phyloP scores from a whole-genome alignment of 495 filamentous ascomycete genomes.

The Neurospora tetrasperma region DNA sequence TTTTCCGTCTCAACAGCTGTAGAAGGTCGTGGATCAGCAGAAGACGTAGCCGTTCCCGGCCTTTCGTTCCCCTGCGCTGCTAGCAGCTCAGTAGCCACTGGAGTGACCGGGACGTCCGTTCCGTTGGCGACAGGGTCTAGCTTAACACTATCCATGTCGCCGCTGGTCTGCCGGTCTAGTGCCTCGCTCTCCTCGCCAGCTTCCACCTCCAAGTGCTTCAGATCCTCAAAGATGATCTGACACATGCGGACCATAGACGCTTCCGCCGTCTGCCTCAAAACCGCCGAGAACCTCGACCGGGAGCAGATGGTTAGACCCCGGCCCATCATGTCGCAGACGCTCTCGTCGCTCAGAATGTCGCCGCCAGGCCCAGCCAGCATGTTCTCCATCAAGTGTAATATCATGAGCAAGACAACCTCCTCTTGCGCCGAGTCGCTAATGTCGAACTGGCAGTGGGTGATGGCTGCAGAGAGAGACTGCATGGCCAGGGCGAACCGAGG shows the following conservation, averaged over 20 bases:
- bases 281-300: constrained; percentile 80
- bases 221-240: constrained; percentile 87
- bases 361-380: constrained; percentile 92
- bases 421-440: constrained; percentile 89
- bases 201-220: constrained; percentile 76
- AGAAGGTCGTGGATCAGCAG: constrained; percentile 36
- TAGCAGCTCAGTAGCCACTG: neutral
- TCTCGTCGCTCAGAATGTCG: constrained; percentile 85
- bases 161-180: constrained; percentile 50
- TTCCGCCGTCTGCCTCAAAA: constrained; percentile 83
- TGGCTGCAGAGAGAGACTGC: constrained; percentile 88
- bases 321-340: constrained; percentile 99
- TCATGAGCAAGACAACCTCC: constrained; percentile 87
- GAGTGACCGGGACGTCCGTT: constrained; percentile 32
- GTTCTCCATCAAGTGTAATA: constrained; percentile 94
- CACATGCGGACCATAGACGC: constrained; percentile 98
- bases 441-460: constrained; percentile 97
- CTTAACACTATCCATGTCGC: constrained; percentile 63
- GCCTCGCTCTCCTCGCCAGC: constrained; percentile 48
- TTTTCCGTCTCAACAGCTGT: constrained; percentile 31
- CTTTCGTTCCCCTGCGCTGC: constrained; percentile 28
- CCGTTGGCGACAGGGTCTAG: constrained; percentile 86
- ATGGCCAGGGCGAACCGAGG: constrained; percentile 82
- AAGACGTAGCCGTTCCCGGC: constrained; percentile 26
- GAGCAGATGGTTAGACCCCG: constrained; percentile 96